Percentiles rank a stretch among this genome's conserved stretches.
Conservation (phyloP, 495 filamentous ascomycete genomes). For the Aspergillus haitiensis region DNA sequence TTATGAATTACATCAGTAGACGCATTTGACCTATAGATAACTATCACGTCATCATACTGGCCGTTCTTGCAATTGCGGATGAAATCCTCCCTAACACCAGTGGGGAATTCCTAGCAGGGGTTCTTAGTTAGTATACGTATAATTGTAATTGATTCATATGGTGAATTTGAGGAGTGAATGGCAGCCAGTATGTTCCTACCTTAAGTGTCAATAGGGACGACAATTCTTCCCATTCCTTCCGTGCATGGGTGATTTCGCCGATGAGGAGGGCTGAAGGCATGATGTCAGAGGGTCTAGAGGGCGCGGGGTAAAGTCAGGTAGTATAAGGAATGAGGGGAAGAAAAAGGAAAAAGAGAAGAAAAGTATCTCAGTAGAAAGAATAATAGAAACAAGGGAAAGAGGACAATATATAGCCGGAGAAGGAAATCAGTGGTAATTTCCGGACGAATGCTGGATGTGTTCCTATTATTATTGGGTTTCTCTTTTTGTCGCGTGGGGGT, state of each 20-base stretch:
- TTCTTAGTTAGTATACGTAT: not conserved
- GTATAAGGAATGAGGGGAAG: not conserved
- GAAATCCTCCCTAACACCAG: constrained; percentile 53
- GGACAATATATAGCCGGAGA: not conserved
- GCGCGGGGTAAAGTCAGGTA: constrained; percentile 28
- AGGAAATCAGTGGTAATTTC: not conserved
- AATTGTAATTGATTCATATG: not conserved
- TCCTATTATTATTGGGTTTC: no score
- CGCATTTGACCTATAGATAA: constrained; percentile 58
- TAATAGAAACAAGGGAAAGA: not conserved
- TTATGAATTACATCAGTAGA: constrained; percentile 51
- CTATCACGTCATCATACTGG: constrained; percentile 57
- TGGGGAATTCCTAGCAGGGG: constrained; percentile 50
- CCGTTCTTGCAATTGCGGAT: constrained; percentile 53
- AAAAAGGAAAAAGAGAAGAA: constrained; percentile 12
- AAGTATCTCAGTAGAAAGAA: not conserved
- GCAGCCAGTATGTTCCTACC: constrained; percentile 47
- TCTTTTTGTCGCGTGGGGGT: no score
- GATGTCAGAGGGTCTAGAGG: constrained; percentile 32
- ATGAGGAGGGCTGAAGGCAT: constrained; percentile 53
- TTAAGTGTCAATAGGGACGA: constrained; percentile 53
- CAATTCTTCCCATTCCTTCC: constrained; percentile 58
- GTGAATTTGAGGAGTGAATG: not conserved
- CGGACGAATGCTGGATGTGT: no score
- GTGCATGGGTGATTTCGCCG: constrained; percentile 54